Evolutionary conservation across 148 eudicot species (phyloP).

Genomic region (Euryodendron excelsum): DNA sequence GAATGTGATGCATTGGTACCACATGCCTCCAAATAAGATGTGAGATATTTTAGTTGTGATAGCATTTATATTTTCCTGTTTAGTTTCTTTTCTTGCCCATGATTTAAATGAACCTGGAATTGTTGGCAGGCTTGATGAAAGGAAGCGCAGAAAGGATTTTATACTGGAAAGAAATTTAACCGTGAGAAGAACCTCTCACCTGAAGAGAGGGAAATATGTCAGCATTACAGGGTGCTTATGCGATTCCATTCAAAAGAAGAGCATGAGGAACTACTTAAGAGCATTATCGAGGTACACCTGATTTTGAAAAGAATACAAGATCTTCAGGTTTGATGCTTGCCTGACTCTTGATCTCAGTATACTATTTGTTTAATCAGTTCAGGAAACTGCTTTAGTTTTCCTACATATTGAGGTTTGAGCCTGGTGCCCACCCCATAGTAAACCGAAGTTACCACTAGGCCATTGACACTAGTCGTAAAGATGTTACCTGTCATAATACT

Average conservation of each 20-base stretch:
- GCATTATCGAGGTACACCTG: conserved; percentile 70
- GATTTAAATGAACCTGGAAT: neutral
- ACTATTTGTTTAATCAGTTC: neutral
- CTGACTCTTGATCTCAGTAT: neutral
- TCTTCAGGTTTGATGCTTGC: conserved; percentile 57
- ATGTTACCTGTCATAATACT: no score
- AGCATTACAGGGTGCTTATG: conserved; percentile 72
- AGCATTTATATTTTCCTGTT: neutral
- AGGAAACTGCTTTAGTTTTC: no score
- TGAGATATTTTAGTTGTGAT: neutral
- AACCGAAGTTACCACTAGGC: no score
- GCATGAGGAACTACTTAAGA: conserved; percentile 71
- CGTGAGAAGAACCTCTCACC: conserved; percentile 60
- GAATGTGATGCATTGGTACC: neutral
- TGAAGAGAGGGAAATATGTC: conserved; percentile 87
- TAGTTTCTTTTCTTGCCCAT: neutral
- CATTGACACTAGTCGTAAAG: no score
- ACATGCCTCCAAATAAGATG: neutral
- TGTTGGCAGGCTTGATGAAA: conserved; percentile 81
- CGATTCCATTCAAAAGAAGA: conserved; percentile 88
- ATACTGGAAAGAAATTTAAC: conserved; percentile 78
- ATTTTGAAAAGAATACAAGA: conserved; percentile 66
- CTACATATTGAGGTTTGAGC: no score
- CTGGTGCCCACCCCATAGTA: no score
- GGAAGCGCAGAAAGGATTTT: conserved; percentile 87